These are phyloP conservation scores for Boletellus sp. DNA, from an alignment of 768 basidiomycete species.

Conservation along the genomic window DNA sequence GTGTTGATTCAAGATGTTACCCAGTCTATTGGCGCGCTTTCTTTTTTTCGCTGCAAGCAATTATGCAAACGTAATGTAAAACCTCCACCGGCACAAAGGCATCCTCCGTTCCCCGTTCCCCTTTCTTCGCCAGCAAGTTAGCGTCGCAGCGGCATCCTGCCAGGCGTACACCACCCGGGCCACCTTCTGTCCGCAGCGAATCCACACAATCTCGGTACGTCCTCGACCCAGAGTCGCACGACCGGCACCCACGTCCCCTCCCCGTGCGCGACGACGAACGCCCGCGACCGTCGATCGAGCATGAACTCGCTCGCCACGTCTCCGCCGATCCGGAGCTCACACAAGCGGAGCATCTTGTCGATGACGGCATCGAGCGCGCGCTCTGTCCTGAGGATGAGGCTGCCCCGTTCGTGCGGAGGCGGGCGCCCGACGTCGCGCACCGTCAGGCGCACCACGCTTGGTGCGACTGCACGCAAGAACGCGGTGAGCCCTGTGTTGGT, in stretches of 20 bases:
- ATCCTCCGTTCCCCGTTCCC: too few relatives aligned
- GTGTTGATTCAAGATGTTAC: too few relatives aligned
- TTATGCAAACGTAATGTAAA: too few relatives aligned
- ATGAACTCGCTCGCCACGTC: slow-evolving; percentile 26
- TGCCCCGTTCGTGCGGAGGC: slow-evolving; percentile 16
- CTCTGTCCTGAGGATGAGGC: slow-evolving; percentile 17
- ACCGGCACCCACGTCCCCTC: slow-evolving; percentile 7
- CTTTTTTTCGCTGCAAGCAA: too few relatives aligned
- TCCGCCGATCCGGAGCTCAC: slow-evolving; percentile 17
- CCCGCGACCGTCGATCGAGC: slow-evolving; percentile 19
- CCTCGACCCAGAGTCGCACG: slow-evolving; percentile 17
- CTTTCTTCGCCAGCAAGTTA: too few relatives aligned
- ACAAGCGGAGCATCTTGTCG: slow-evolving; percentile 18
- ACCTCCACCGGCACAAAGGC: too few relatives aligned
- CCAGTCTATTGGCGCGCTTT: too few relatives aligned
- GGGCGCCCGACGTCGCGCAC: slow-evolving; percentile 19
- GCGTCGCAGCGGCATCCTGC: neutral
- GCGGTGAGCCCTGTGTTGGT: slow-evolving; percentile 16
- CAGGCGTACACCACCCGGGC: slow-evolving; percentile 22
- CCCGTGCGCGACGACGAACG: slow-evolving; percentile 6
- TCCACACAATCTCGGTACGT: slow-evolving; percentile 20
- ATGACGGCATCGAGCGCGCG: slow-evolving; percentile 16
- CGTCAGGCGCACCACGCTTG: slow-evolving; percentile 10
- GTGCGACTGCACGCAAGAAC: slow-evolving; percentile 13
- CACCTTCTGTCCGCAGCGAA: slow-evolving; percentile 19